Percentiles rank a stretch among this genome's conserved stretches.
Conservation (phyloP, 2,329 filamentous ascomycete genomes). For the Cyclaneusma minus region DNA sequence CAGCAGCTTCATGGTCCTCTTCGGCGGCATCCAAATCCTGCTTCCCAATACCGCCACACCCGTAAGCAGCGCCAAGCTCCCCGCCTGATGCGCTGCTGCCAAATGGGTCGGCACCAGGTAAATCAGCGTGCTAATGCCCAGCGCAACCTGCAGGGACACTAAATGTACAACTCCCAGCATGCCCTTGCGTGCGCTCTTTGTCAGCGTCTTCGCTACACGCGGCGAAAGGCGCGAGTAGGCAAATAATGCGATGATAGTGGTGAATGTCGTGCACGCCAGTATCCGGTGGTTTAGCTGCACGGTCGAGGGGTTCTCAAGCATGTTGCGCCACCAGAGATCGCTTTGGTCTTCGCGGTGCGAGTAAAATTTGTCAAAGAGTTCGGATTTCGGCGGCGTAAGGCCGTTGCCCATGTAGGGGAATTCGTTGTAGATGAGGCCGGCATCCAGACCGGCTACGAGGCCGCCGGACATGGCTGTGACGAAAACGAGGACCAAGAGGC, state of each 20-base stretch:
- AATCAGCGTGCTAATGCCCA: slow-evolving; percentile 82
- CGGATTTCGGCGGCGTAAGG: slow-evolving; percentile 62
- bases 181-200: slow-evolving; percentile 48
- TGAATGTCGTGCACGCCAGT: slow-evolving; percentile 79
- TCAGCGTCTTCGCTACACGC: slow-evolving; percentile 38
- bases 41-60: slow-evolving; percentile 68
- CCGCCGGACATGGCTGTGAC: slow-evolving; percentile 85
- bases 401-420: slow-evolving; percentile 90
- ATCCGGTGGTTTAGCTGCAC: slow-evolving; percentile 95
- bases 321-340: slow-evolving; percentile 93
- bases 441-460: slow-evolving; percentile 86
- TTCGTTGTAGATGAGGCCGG: slow-evolving; percentile 96
- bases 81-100: slow-evolving; percentile 85
- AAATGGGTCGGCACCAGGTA: slow-evolving; percentile 86
- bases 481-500: slow-evolving; percentile 64
- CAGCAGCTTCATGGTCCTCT: slow-evolving; percentile 44
- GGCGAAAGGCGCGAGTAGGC: slow-evolving; percentile 60
- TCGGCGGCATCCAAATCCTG: slow-evolving; percentile 62
- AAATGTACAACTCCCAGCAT: slow-evolving; percentile 71
- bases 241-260: slow-evolving; percentile 62
- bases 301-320: slow-evolving; percentile 89
- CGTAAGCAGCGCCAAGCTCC: slow-evolving; percentile 70
- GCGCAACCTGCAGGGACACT: slow-evolving; percentile 62
- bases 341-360: slow-evolving; percentile 59
- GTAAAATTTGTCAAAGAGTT: slow-evolving; percentile 80